Evolutionary conservation across 805 yeast genomes (phyloP), one percentile per base, ranked within the genome.

Genomic region (Ogataea philodendri): DNA sequence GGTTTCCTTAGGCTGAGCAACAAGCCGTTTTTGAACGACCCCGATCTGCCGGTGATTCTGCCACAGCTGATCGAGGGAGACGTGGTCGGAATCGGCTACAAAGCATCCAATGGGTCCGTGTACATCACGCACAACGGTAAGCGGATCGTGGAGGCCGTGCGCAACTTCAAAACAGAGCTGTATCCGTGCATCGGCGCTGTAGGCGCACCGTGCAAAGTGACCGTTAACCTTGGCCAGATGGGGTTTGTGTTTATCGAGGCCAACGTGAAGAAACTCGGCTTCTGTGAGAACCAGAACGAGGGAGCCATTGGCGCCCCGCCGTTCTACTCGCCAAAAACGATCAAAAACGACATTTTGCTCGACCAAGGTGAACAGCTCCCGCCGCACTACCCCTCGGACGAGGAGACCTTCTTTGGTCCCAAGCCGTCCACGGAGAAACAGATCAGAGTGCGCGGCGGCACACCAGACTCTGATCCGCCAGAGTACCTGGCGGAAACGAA

Each of bases 221-320:
- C 74, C 57, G 65, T 77, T 63, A 46, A 95, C 81, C 62, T 93
- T 35, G 98, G 98, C 7, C 93, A 85, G 51, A 66, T 78, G 37
- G 97, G 96, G 3, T 88, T 78, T 63, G 96, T 89, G 1, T 87
- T 74, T 52, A 85, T 89, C 32, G 96, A 88, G 54, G 96, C 88
- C 2, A 87, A 88, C 55, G 80, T 75, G 10, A 61, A 76, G 39
- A 74, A 73, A 51, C 66, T 73, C 35, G 81, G 80, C 5, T 75
- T 75, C 44, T 70, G 77, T 39, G 71, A 76, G 15, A 67, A 67
- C 19, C 68, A 66, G 33, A 63, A 63, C 40, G 67, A 63, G 37
- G 68, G 67, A 2, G 37, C 48, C 6, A 52, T 63, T 19, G 68
- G 68, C 9, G 67, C 68, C 3, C 68, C 68, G 7, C 68, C 68